Evolutionary conservation across 805 yeast genomes (phyloP), one percentile per base, ranked within the genome.

Genomic region (Lipomyces lipofer): DNA sequence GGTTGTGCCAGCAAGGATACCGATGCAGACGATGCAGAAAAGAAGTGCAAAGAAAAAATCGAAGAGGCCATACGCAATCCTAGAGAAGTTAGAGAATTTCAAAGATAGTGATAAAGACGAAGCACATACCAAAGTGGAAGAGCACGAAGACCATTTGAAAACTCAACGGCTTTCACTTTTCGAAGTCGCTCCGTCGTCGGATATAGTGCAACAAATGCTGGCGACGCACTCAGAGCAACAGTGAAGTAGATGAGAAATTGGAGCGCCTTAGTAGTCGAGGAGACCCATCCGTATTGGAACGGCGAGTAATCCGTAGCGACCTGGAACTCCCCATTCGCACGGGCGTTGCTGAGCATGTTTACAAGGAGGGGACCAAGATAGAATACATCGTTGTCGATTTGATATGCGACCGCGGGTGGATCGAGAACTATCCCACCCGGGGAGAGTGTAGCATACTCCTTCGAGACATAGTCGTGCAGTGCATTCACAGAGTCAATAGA

Each of bases 101-200:
- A 12, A 29, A n/a, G 13, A 29, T n/a, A 12, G 33, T 29, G 33
- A 29, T n/a, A 29, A 12, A 29, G 33, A 29, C 10, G 10, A 29
- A 29, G 2, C 12, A 8, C 40, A n/a, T 36, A 36, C 72, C 72
- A 68, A 19, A 68, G 48, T 5, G 72, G 69, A 15, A 64, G 33
- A 1, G 65, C 64, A 22, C 62, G 43, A 27, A 68, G 54, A 17
- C 72, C 72, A 50, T 69, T 68, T 12, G 72, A 69, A 47, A 67
- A 68, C n/a, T 68, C 69, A 64, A 68, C 60, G 2, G 71, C 70
- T 33, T 70, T 50, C 4, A 68, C 70, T 32, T 62, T 61, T 28
- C 64, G 55, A 13, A 68, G 55, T 19, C 72, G 60, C 51, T 68
- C 72, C 49, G 51, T 63, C 1, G 71, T 68, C 1, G 72, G 71